These are phyloP conservation scores for Calonectria fujianensis DNA, from an alignment of 2,329 filamentous ascomycete species.

Conservation along the genomic window DNA sequence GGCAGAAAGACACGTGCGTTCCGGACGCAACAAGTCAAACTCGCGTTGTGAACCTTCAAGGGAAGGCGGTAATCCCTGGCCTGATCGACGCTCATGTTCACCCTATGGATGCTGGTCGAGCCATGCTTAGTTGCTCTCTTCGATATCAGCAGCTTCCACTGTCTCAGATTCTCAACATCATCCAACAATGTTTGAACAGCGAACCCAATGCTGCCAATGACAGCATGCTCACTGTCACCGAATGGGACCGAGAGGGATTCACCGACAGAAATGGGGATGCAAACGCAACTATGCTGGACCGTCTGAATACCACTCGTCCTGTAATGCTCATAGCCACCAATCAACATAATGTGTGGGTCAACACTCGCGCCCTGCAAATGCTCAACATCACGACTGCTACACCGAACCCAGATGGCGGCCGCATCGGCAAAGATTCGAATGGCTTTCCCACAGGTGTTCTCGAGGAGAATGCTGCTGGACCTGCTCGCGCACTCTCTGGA, in stretches of 20 bases:
- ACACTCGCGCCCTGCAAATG: neutral
- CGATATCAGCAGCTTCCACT: neutral
- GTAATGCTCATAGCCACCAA: conserved; percentile 8
- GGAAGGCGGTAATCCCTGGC: neutral
- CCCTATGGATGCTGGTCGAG: neutral
- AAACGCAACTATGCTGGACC: conserved; percentile 4
- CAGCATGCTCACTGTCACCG: conserved; percentile 3
- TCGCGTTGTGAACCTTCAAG: conserved; percentile 1
- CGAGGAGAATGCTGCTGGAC: neutral
- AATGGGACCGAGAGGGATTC: conserved; percentile 12
- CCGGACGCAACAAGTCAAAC: neutral
- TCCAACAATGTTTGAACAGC: conserved; percentile 3
- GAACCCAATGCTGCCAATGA: neutral
- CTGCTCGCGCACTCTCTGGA: neutral
- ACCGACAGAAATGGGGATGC: neutral
- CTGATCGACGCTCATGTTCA: conserved; percentile 18
- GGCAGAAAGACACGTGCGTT: neutral
- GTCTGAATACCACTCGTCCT: conserved; percentile 1
- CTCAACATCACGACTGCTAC: conserved; percentile 11
- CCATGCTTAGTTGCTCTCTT: conserved; percentile 9
- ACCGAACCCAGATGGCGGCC: neutral
- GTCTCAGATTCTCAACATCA: neutral
- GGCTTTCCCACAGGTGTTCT: conserved; percentile 14
- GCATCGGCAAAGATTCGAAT: conserved; percentile 2
- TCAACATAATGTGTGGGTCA: conserved; percentile 2